Conservation (phyloP, 352 stramenopile genomes). For the Phytophthora fragariaefolia region DNA sequence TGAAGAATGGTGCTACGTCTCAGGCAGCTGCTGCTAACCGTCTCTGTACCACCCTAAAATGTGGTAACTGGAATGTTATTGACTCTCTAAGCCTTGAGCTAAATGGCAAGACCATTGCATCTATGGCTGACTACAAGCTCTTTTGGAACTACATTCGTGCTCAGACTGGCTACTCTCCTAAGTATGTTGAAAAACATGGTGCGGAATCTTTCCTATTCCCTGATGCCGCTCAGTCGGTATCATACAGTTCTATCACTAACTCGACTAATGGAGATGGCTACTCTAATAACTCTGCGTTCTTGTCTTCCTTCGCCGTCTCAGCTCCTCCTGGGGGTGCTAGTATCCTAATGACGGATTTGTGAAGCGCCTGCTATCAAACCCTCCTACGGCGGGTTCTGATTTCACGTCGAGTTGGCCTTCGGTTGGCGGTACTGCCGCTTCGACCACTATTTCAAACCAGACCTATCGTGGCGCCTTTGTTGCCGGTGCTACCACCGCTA, state of each 20-base stretch:
- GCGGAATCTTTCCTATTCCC: conserved; percentile 38
- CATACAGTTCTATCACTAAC: conserved; percentile 3
- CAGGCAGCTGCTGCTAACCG: conserved; percentile 26
- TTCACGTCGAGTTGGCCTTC: conserved; percentile 1
- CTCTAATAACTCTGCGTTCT: conserved; percentile 22
- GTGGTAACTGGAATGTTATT: conserved; percentile 40
- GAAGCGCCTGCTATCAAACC: conserved; percentile 16
- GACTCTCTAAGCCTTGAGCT: conserved; percentile 23
- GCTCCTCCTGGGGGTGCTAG: neutral
- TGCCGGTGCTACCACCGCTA: neutral
- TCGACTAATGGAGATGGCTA: conserved; percentile 25
- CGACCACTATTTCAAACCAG: neutral
- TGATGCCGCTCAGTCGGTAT: conserved; percentile 21
- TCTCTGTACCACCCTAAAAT: conserved; percentile 29
- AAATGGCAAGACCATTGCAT: conserved; percentile 32
- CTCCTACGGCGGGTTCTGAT: conserved; percentile 6
- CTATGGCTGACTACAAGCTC: conserved; percentile 25
- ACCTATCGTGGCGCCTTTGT: neutral
- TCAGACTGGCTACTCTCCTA: conserved; percentile 23
- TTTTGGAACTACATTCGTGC: conserved; percentile 41
- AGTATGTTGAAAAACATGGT: conserved; percentile 38
- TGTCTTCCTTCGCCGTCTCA: neutral
- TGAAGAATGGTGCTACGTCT: conserved; percentile 12
- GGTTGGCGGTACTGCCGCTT: neutral
- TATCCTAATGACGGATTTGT: conserved; percentile 19